Percentiles rank a stretch among this genome's conserved stretches.
phyloP scores from a whole-genome alignment of 148 eudicot species.

The Spergularia bocconei region DNA sequence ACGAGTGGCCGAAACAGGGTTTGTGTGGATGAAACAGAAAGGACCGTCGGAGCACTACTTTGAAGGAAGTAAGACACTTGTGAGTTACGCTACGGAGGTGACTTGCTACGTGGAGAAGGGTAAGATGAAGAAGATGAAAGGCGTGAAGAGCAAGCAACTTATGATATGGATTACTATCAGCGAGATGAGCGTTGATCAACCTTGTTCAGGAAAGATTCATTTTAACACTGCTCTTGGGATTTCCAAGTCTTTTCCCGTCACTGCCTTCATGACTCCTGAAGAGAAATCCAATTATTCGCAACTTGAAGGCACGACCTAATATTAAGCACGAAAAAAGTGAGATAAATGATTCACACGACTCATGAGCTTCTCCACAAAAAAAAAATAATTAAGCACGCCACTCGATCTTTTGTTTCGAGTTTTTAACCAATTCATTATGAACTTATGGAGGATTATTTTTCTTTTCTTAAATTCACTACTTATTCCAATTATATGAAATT shows the following conservation, averaged over 20 bases:
- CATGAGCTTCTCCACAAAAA: too few species aligned
- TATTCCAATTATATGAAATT: too few species aligned
- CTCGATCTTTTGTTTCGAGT: too few species aligned
- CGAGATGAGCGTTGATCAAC: slow-evolving; percentile 67
- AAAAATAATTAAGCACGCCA: too few species aligned
- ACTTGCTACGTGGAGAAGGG: slow-evolving; percentile 63
- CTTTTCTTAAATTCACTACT: too few species aligned
- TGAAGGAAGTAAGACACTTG: slow-evolving; percentile 43
- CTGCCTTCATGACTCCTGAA: slow-evolving; percentile 69
- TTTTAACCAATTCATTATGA: too few species aligned
- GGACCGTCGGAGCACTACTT: slow-evolving; percentile 73
- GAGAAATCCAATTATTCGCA: slow-evolving; percentile 45
- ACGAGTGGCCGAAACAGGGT: slow-evolving; percentile 68
- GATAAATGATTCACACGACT: too few species aligned
- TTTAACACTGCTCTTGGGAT: slow-evolving; percentile 70
- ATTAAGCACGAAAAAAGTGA: too few species aligned
- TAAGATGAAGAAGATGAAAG: slow-evolving; percentile 79
- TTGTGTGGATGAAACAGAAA: slow-evolving; percentile 87
- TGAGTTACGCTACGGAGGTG: slow-evolving; percentile 69
- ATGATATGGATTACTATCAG: slow-evolving; percentile 69
- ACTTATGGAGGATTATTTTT: too few species aligned
- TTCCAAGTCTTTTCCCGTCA: slow-evolving; percentile 60
- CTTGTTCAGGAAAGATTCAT: slow-evolving; percentile 42
- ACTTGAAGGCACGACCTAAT: not conserved
- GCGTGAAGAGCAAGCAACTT: slow-evolving; percentile 75